Evolutionary conservation across 495 filamentous ascomycete species (phyloP).

Genomic region (Aspergillus leporis): DNA sequence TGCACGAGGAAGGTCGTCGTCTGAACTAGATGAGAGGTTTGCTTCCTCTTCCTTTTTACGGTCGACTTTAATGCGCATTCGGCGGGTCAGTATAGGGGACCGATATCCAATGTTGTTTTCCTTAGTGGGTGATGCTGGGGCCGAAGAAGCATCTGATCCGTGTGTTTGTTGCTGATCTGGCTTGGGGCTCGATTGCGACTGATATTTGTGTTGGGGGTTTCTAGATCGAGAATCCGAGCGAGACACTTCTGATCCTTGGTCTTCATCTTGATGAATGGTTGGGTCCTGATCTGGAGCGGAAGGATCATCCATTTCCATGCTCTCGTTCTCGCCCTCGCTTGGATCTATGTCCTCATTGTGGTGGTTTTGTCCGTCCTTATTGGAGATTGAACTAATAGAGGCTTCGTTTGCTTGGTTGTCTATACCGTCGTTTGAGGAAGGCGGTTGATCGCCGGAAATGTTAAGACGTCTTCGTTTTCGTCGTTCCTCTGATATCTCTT

Average conservation of each 20-base stretch:
- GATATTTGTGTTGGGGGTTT: neutral
- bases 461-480: slow-evolving; percentile 32
- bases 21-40: neutral
- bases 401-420: neutral
- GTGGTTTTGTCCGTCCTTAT: neutral
- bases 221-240: neutral
- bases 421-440: neutral
- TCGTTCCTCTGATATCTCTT: slow-evolving; percentile 34
- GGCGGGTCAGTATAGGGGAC: neutral
- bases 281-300: neutral
- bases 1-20: neutral
- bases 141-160: neutral
- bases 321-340: slow-evolving; percentile 12
- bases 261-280: neutral
- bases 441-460: neutral
- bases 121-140: neutral
- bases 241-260: neutral
- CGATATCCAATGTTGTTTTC: neutral
- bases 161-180: neutral
- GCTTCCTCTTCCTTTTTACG: neutral
- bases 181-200: neutral
- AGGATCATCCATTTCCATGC: slow-evolving; percentile 18
- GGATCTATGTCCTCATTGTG: neutral
- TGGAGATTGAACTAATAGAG: neutral
- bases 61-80: neutral